These are phyloP conservation scores for Hippophae gyantsensis DNA, from an alignment of 306 rosid genomes.

Conservation along the genomic window DNA sequence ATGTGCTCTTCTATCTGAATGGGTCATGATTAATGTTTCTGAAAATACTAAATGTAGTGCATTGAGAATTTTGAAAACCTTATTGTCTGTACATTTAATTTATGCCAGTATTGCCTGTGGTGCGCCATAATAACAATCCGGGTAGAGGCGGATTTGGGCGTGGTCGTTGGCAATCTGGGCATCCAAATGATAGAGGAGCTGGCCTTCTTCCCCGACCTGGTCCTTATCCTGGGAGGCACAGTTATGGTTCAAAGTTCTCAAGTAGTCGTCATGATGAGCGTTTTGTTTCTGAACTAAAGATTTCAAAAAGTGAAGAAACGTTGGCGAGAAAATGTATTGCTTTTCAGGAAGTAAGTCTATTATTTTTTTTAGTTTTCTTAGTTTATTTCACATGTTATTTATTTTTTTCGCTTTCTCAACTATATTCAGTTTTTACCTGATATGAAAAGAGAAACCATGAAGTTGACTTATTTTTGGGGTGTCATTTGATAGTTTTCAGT, in stretches of 20 bases:
- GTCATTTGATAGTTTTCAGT: no score
- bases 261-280: constrained; percentile 73
- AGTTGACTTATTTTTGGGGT: not conserved
- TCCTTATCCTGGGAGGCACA: constrained; percentile 74
- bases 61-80: not conserved
- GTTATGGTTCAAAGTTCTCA: constrained; percentile 50
- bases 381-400: not conserved
- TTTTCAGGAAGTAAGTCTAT: constrained; percentile 40
- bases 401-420: not conserved
- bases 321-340: constrained; percentile 37
- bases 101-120: constrained; percentile 34
- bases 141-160: constrained; percentile 38
- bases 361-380: not conserved
- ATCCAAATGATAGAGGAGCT: constrained; percentile 73
- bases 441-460: not conserved
- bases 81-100: not conserved
- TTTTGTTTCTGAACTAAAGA: constrained; percentile 73
- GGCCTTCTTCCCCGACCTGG: constrained; percentile 95
- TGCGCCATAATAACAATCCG: constrained; percentile 26
- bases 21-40: no score
- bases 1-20: no score
- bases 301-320: constrained; percentile 71
- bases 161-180: constrained; percentile 38
- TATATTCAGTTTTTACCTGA: not conserved
- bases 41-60: not conserved